Conservation (phyloP, 306 rosid species). For the Pachyrhizus erosus region DNA sequence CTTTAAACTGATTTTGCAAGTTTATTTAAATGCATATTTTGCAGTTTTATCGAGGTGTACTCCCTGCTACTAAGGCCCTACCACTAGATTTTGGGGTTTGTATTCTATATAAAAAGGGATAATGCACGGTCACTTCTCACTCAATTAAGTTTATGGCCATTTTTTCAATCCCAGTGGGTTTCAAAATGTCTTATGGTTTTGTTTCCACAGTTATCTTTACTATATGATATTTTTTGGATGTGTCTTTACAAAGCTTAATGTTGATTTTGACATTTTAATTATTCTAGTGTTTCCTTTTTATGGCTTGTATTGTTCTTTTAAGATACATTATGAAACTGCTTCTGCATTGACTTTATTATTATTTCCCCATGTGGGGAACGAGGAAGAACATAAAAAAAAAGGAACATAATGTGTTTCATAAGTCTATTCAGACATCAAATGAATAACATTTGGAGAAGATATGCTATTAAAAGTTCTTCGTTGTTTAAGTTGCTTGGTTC, state of each 20-base stretch:
- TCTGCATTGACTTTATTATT: not conserved
- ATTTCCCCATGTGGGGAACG: not conserved
- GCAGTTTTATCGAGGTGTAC: conserved; percentile 19
- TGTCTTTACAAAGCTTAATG: not conserved
- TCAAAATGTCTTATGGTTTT: conserved; percentile 9
- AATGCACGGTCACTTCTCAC: not conserved
- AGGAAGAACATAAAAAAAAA: too few relatives aligned
- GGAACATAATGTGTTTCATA: too few relatives aligned
- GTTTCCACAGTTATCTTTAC: conserved; percentile 12
- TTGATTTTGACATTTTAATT: not conserved
- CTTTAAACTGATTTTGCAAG: not conserved
- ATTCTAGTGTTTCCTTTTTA: not conserved
- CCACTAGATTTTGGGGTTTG: not conserved
- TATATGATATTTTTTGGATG: not conserved
- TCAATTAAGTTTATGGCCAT: not conserved
- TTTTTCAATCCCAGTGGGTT: not conserved
- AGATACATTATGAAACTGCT: not conserved
- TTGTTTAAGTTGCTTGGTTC: not conserved
- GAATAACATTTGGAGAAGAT: conserved; percentile 16
- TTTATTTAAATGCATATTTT: not conserved
- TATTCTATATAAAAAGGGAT: not conserved
- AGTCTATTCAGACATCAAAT: not conserved
- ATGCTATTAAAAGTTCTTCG: not conserved
- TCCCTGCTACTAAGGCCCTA: not conserved
- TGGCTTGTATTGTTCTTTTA: not conserved